Conservation (phyloP, 2,329 filamentous ascomycete genomes). For the Penicillium sp. region DNA sequence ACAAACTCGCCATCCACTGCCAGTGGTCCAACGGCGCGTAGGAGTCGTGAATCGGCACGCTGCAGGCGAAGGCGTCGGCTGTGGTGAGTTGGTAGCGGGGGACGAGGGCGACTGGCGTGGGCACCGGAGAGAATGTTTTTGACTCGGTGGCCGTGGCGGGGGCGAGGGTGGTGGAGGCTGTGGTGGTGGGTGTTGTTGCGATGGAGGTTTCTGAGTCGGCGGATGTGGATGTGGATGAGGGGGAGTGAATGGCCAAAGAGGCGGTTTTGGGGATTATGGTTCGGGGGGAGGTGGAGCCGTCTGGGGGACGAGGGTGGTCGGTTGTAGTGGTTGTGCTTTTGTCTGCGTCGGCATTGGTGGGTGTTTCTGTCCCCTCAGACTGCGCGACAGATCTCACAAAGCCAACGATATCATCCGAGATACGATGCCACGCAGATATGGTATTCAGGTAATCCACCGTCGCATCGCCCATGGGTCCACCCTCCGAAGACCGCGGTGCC, state of each 20-base stretch:
- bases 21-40: slow-evolving; percentile 89
- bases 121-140: no score
- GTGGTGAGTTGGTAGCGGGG: slow-evolving; percentile 78
- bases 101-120: slow-evolving; percentile 72
- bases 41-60: slow-evolving; percentile 72
- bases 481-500: slow-evolving; percentile 25
- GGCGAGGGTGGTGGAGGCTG: not conserved
- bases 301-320: not conserved
- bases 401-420: slow-evolving; percentile 69
- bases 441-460: slow-evolving; percentile 64
- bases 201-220: slow-evolving; percentile 28
- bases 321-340: not conserved
- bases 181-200: slow-evolving; percentile 18
- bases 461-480: slow-evolving; percentile 47
- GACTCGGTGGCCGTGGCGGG: slow-evolving; percentile 9
- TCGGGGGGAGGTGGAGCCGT: slow-evolving; percentile 30
- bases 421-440: slow-evolving; percentile 73
- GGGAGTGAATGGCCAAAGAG: slow-evolving; percentile 34
- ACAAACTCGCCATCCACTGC: slow-evolving; percentile 95
- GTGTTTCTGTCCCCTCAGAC: not conserved
- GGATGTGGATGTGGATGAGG: slow-evolving; percentile 31
- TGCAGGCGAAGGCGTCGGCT: slow-evolving; percentile 72
- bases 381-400: slow-evolving; percentile 50
- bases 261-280: slow-evolving; percentile 36
- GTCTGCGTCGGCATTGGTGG: not conserved